Conservation (phyloP, 2,329 filamentous ascomycete genomes). For the Monilinia polystroma region DNA sequence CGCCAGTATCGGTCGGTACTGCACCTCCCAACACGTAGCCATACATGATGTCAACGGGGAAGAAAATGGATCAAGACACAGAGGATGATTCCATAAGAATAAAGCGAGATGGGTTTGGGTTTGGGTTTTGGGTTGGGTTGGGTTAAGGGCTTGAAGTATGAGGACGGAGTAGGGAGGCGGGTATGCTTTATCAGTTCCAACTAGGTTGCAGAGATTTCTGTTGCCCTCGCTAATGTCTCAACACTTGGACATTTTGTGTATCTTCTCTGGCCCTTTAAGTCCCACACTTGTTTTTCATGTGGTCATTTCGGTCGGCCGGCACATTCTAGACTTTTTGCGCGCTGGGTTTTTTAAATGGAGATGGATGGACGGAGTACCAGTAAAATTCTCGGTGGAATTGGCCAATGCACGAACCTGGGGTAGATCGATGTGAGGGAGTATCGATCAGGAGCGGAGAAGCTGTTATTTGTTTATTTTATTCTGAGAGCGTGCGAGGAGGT, state of each 20-base stretch:
- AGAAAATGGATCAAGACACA: not conserved
- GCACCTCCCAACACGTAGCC: slow-evolving; percentile 16
- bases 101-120: not conserved
- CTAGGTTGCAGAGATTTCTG: slow-evolving; percentile 15
- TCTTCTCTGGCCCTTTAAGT: not conserved
- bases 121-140: not conserved
- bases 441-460: not conserved
- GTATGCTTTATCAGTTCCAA: slow-evolving; percentile 11
- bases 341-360: not conserved
- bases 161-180: too few species aligned
- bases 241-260: slow-evolving; percentile 6
- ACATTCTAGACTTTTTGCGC: slow-evolving; percentile 11
- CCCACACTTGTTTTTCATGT: slow-evolving; percentile 13
- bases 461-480: not conserved
- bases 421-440: slow-evolving; percentile 6
- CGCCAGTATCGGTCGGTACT: slow-evolving; percentile 6
- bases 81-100: not conserved
- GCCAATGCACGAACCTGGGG: slow-evolving; percentile 19
- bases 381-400: not conserved
- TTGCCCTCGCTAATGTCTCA: slow-evolving; percentile 1
- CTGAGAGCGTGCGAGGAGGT: slow-evolving; percentile 3
- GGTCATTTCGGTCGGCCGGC: not conserved
- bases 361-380: not conserved
- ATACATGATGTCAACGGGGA: slow-evolving; percentile 12
- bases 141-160: not conserved